Evolutionary conservation across 352 stramenopile genomes (phyloP), one percentile per base, ranked within the genome.

Genomic region (Pythium aristosporum): DNA sequence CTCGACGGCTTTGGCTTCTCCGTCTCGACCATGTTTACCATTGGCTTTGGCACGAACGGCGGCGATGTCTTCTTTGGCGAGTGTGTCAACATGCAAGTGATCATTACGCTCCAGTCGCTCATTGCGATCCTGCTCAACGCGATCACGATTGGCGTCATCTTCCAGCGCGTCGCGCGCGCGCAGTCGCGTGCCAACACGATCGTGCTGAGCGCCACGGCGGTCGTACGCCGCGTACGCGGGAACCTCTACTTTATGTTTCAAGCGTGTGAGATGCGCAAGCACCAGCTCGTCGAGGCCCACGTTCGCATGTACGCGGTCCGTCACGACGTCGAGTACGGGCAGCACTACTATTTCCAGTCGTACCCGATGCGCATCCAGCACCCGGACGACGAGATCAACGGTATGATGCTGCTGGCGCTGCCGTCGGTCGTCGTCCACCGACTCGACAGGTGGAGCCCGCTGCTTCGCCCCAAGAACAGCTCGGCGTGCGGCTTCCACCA

Each of bases 241-340:
- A 69, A 96, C 39, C 73, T 92, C 50, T 98, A 98, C 79, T 96
- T 98, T 60, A 98, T 98, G 76, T 94, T 95, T 52, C 97, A 88
- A 64, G 90, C 78, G 12, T 92, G 82, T 58, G 87, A 96, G 67
- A 91, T 94, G 79, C 88, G 91, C 68, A 97, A 98, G 68, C 92
- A 97, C 72, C 89, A 98, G 73, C 85, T 99, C 39, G 90, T 98
- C 11, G 94, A 98, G 64, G 92, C 92, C 7, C 94, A 97, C 61
- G 92, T 98, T 39, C 88, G 94, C 51, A 92, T 94, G 65, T 98
- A 98, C 74, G 96, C 90, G 20, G 83, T 98, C n/a, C 83, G 82
- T 21, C 85, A 91, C 66, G 82, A 89, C 55, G 61, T 83, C 28
- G 74, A 80, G 57, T 80, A 78, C 37, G 80, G 80, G 5, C 74